These are phyloP conservation scores for Sugiyamaella floridensis DNA, from an alignment of 805 yeast species.

Conservation along the genomic window DNA sequence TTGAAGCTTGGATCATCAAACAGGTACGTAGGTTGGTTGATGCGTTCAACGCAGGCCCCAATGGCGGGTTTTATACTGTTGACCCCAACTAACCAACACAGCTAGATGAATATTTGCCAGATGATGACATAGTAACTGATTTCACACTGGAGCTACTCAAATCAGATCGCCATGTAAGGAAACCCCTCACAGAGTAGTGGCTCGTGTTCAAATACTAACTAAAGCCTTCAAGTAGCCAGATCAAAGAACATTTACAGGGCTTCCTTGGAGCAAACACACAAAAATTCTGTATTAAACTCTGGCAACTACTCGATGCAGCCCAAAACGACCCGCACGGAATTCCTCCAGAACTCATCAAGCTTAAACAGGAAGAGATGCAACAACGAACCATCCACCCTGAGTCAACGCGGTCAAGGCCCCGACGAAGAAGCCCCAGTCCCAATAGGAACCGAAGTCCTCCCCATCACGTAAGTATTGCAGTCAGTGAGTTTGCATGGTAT, in stretches of 20 bases:
- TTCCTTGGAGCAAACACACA: slow-evolving; percentile 39
- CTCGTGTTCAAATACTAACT: neutral
- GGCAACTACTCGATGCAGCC: slow-evolving; percentile 41
- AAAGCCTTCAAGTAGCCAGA: slow-evolving; percentile 35
- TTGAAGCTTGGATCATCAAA: slow-evolving; percentile 37
- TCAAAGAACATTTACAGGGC: slow-evolving; percentile 40
- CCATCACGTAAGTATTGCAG: neutral
- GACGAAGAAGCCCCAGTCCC: neutral
- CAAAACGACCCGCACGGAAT: slow-evolving; percentile 42
- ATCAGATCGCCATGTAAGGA: slow-evolving; percentile 13
- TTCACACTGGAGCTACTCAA: slow-evolving; percentile 40
- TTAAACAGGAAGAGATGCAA: slow-evolving; percentile 19
- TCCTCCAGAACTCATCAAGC: slow-evolving; percentile 32
- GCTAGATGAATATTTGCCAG: slow-evolving; percentile 37
- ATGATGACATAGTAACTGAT: slow-evolving; percentile 45
- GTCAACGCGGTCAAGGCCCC: neutral
- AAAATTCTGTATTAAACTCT: slow-evolving; percentile 37
- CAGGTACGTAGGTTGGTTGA: slow-evolving; percentile 8
- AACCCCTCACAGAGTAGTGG: neutral
- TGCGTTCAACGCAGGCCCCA: neutral
- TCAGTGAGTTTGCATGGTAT: neutral
- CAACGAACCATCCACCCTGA: neutral
- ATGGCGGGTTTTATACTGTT: neutral
- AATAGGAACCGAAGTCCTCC: neutral
- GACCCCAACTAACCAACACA: neutral